Evolutionary conservation across 805 yeast species (phyloP).

Genomic region (Saturnispora bothae): DNA sequence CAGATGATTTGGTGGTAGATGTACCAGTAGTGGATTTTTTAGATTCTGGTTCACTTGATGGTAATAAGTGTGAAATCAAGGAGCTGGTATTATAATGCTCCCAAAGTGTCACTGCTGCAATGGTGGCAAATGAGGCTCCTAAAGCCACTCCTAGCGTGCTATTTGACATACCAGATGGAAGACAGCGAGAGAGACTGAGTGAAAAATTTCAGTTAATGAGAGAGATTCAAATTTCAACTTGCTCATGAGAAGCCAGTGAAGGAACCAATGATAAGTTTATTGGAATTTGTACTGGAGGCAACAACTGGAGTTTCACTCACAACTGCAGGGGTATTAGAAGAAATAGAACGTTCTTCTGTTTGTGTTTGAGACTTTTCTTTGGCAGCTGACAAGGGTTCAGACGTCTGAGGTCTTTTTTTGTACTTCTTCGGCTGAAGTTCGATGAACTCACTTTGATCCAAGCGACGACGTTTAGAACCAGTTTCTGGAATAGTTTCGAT

Average conservation of each 20-base stretch:
- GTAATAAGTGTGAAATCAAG: neutral
- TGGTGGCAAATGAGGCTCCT: constrained; percentile 2
- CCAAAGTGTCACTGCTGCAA: constrained; percentile 2
- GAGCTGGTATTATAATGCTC: neutral
- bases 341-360: constrained; percentile 1
- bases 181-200: too few relatives aligned
- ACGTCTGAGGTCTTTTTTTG: neutral
- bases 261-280: constrained; percentile 13
- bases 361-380: neutral
- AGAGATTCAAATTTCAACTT: too few relatives aligned
- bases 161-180: too few relatives aligned
- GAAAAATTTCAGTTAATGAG: too few relatives aligned
- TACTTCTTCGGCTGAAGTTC: neutral
- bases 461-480: neutral
- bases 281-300: constrained; percentile 10
- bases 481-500: neutral
- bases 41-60: neutral
- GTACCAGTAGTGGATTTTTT: neutral
- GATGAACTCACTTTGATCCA: neutral
- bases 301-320: constrained; percentile 7
- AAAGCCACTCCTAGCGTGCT: neutral
- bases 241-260: constrained; percentile 8
- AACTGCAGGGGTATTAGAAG: neutral
- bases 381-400: neutral
- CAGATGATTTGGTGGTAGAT: constrained; percentile 1